Percentiles rank a stretch among this genome's conserved stretches.
Evolutionary conservation across 2,329 filamentous ascomycete genomes (phyloP).

Genomic region (Aspergillus sp.): DNA sequence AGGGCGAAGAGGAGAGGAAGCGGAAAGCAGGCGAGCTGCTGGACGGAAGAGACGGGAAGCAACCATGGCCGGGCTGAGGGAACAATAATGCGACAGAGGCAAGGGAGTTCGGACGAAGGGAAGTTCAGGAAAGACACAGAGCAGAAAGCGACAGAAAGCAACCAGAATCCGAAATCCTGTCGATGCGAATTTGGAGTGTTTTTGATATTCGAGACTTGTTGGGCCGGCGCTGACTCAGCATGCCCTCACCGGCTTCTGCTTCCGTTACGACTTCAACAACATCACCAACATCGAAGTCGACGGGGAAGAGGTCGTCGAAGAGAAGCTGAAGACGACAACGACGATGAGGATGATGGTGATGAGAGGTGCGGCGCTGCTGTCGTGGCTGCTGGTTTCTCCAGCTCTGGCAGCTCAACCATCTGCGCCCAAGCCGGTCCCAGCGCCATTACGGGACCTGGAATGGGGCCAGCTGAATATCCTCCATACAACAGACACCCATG

Average conservation of each 20-base stretch:
- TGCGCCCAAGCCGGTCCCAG: slow-evolving; percentile 67
- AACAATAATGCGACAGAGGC: slow-evolving; percentile 38
- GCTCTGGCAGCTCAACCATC: slow-evolving; percentile 61
- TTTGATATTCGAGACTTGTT: slow-evolving; percentile 19
- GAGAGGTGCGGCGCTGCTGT: background rate
- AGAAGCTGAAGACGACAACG: background rate
- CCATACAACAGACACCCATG: slow-evolving; percentile 94
- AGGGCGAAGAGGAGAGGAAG: slow-evolving; percentile 44
- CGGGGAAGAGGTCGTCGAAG: background rate
- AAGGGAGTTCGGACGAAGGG: slow-evolving; percentile 1
- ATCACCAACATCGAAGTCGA: no score
- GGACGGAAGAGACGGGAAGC: slow-evolving; percentile 56
- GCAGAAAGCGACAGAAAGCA: slow-evolving; percentile 7
- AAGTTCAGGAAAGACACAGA: slow-evolving; percentile 10
- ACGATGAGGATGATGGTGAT: background rate
- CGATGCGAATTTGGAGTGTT: slow-evolving; percentile 5
- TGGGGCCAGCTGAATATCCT: slow-evolving; percentile 97
- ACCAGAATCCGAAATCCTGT: slow-evolving; percentile 1
- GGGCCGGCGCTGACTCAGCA: slow-evolving; percentile 27
- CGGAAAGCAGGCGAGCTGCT: slow-evolving; percentile 54
- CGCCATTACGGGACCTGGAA: slow-evolving; percentile 71
- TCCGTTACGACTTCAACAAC: slow-evolving; percentile 11
- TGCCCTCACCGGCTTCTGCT: slow-evolving; percentile 28
- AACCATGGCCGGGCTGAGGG: slow-evolving; percentile 45
- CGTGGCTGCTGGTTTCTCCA: slow-evolving; percentile 13